Evolutionary conservation across 1,284 basidiomycete species (phyloP), one percentile per base, ranked within the genome.

Genomic region (Naganishia liquefaciens): DNA sequence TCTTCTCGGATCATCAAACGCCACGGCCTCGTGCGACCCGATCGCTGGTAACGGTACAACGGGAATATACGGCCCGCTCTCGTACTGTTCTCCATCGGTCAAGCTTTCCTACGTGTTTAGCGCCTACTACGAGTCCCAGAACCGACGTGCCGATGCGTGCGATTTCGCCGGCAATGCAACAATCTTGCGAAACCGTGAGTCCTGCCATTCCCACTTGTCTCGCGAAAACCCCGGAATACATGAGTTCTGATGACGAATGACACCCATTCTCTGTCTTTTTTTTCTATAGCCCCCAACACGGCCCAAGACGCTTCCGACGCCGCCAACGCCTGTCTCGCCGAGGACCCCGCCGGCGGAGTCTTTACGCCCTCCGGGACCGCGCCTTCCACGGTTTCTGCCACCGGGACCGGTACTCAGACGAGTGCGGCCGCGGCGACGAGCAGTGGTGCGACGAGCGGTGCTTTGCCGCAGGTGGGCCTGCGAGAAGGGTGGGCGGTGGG

Each of bases 51-150:
- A 91, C 74, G 92, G 93, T 51, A 78, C 82, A 17, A 82, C 84
- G 19, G 93, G 93, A 42, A 79, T 80, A 5, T 95, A 94, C 71
- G 92, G 91, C 42, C 78, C 81, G 47, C 80, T 92, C 27, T 86
- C 89, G 51, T 84, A 80, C 63, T 96, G 92, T 63, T 75, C 68
- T 27, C 75, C 77, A 86, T 88, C 84, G 40, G 83, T 87, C 77
- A 88, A 91, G 81, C 80, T 92, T 53, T 90, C 89, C 42, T 95
- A 87, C 77, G 87, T 88, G 63, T 90, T 95, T 85, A 88, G 84
- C 73, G 81, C 87, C 68, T 93, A 85, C 79, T 94, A 88, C 75
- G 85, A 90, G 74, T 75, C 81, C 46, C 85, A 84, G 63, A 83
- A 83, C 74, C 83, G 84, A 69, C 80, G 86, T 62, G 75, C 79